Conservation (phyloP, 345 rosid species). For the Eutrema yunnanense region DNA sequence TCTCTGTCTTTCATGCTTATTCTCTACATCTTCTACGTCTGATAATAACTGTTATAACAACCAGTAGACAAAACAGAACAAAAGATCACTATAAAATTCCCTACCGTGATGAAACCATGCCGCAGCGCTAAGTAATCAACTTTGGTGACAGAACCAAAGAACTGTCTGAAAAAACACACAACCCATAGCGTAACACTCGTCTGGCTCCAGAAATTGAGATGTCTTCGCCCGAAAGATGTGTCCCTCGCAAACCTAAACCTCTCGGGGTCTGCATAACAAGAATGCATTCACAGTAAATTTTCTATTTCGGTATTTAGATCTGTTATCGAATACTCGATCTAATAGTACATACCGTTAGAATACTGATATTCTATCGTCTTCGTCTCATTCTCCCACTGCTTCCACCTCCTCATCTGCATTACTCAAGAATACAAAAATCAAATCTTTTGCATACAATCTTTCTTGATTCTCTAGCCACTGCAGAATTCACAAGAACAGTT, state of each 20-base stretch:
- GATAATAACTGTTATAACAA: no score
- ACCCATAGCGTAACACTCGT: conserved; percentile 62
- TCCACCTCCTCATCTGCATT: conserved; percentile 80
- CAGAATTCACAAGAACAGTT: not conserved
- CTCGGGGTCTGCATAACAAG: conserved; percentile 65
- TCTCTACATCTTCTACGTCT: no score
- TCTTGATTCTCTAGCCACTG: not conserved
- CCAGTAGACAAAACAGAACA: not conserved
- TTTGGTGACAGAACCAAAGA: conserved; percentile 61
- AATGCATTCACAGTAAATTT: not conserved
- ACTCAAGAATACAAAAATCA: not conserved
- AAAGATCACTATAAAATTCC: not conserved
- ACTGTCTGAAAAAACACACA: conserved; percentile 65
- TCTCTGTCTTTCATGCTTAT: no score
- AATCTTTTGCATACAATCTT: not conserved
- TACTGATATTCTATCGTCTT: conserved; percentile 72
- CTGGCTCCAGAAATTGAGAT: conserved; percentile 66
- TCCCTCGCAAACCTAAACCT: conserved; percentile 93
- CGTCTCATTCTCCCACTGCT: conserved; percentile 84
- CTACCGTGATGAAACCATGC: conserved; percentile 76
- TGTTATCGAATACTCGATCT: not conserved
- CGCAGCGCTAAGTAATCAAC: conserved; percentile 69
- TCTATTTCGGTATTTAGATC: not conserved
- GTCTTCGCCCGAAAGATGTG: conserved; percentile 92
- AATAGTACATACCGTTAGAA: conserved; percentile 42